Evolutionary conservation across 257 asterid genomes (phyloP).

Genomic region (Forsythia suspensa): DNA sequence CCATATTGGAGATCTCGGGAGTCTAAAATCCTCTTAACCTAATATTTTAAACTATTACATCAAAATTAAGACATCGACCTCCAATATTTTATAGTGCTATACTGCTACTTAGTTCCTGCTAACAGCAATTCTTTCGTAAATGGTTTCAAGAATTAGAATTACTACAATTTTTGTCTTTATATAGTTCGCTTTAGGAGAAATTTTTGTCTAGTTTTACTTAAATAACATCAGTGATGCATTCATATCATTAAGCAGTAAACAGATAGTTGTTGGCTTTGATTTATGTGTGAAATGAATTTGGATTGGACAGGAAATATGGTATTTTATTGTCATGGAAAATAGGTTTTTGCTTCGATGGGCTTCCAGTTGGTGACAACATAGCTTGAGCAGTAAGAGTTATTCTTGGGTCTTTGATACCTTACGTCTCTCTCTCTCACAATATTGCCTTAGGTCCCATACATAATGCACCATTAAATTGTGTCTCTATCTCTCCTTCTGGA

Average conservation of each 20-base stretch:
- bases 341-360: neutral
- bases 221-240: neutral
- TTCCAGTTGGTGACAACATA: neutral
- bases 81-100: neutral
- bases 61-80: neutral
- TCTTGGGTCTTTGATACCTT: neutral
- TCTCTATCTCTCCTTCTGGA: neutral
- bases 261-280: neutral
- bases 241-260: neutral
- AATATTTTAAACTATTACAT: neutral
- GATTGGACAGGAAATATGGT: too few relatives aligned
- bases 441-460: neutral
- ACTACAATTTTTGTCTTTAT: neutral
- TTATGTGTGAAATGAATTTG: neutral
- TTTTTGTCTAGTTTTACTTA: neutral
- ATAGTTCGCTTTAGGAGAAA: neutral
- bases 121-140: neutral
- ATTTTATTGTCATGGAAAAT: too few relatives aligned
- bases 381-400: neutral
- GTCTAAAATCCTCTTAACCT: neutral
- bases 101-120: neutral
- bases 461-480: neutral
- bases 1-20: neutral
- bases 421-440: neutral
- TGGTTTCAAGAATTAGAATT: neutral